These are phyloP conservation scores for Boletus tomentosulus DNA, from an alignment of 768 basidiomycete species.

Conservation along the genomic window DNA sequence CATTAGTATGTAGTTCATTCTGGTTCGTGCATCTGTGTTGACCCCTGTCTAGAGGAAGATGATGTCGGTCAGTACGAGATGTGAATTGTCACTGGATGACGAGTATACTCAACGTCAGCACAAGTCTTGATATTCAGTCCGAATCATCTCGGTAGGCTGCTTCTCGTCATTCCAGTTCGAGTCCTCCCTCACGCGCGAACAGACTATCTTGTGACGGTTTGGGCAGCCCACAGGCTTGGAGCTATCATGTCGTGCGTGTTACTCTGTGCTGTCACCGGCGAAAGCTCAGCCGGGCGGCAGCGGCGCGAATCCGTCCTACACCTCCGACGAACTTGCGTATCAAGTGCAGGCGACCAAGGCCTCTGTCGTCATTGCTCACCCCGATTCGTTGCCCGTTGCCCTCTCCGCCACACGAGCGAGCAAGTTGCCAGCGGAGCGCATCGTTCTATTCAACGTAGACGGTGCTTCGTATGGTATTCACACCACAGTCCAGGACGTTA, in stretches of 20 bases:
- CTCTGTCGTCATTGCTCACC: conserved; percentile 45
- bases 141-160: conserved; percentile 56
- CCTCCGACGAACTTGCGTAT: conserved; percentile 52
- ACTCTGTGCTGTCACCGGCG: not conserved
- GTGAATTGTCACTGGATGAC: not conserved
- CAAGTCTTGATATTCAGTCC: conserved; percentile 62
- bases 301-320: conserved; percentile 60
- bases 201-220: conserved; percentile 56
- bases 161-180: not conserved
- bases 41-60: conserved; percentile 28
- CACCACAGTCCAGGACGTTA: conserved; percentile 42
- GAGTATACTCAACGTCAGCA: conserved; percentile 3
- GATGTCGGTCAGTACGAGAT: conserved; percentile 34
- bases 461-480: conserved; percentile 10
- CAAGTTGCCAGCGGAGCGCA: conserved; percentile 40
- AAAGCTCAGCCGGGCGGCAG: conserved; percentile 28
- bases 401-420: conserved; percentile 39
- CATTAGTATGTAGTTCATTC: conserved; percentile 26
- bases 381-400: conserved; percentile 41
- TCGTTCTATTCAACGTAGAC: conserved; percentile 39
- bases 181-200: not conserved
- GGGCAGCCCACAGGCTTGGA: conserved; percentile 55
- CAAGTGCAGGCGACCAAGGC: conserved; percentile 50
- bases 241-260: conserved; percentile 52
- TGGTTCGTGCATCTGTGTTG: not conserved